Base-by-base conservation (phyloP, 2,329 filamentous ascomycete species). In the Aphanocladium album region DNA sequence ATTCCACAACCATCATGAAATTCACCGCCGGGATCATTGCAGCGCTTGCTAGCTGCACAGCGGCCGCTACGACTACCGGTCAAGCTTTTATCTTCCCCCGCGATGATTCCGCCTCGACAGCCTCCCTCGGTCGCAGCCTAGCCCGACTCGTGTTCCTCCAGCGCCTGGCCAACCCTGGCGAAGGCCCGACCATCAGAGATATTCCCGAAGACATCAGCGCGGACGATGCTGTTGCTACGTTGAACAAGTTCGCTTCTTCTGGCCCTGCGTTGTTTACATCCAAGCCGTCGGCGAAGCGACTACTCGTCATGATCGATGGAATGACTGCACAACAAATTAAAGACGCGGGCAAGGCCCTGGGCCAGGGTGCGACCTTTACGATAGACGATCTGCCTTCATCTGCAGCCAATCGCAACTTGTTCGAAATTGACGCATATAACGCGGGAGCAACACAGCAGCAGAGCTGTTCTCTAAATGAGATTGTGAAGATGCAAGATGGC, bases 241-340 rank as follows among this genome's bases (percentile, higher is more conserved):
- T 91, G 68, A 84, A 85, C 68, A 75, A 75, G 54, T 89, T 85
- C 71, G 87, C 85, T 63, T 83, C 81, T 63, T 69, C 74, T 33
- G 72, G 80, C 7, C 66, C 74, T 58, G 71, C 77, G 21, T 73
- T 90, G 37, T 86, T 90, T 66, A 60, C 70, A 5, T 63, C 65
- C 12, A 65, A 69, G 19, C 62, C 62, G 12, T 68, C 73, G 53
- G 65, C 63, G 5, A 76, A 73, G 57, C 85, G 90, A 71, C 77
- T 89, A 43, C 73, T 89, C 27, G 73, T 88, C 56, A 72, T 85
- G 65, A 74, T 88, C 55, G 80, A 87, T 68, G 83, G 86, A 67
- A 75, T 82, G 72, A 79, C 77, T 19, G 66, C 74, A 17, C 68
- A 77, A 46, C 78, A 81, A 51, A 74, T 78, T 56, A 74, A 78